Conservation (phyloP, 1,284 basidiomycete genomes). For the Naganishia sp. region DNA sequence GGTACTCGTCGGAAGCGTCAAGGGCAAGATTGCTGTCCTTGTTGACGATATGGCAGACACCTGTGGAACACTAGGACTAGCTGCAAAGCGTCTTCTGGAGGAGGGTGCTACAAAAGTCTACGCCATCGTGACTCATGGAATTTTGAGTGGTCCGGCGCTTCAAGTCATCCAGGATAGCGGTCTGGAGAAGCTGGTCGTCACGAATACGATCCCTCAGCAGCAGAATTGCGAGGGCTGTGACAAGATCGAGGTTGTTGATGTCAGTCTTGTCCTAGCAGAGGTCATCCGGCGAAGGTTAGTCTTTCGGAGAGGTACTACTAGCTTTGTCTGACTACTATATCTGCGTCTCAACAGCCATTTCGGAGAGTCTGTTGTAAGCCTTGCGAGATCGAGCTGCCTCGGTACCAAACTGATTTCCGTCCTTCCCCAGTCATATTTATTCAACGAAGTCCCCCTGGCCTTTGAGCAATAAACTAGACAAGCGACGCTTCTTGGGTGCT, state of each 20-base stretch:
- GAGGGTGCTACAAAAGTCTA: constrained; percentile 84
- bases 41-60: constrained; percentile 99
- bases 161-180: constrained; percentile 68
- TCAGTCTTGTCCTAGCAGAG: constrained; percentile 92
- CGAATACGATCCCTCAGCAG: constrained; percentile 93
- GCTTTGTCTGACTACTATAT: constrained; percentile 11
- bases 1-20: constrained; percentile 94
- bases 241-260: constrained; percentile 95
- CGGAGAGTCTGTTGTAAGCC: constrained; percentile 54
- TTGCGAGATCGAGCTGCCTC: not conserved
- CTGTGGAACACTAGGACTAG: constrained; percentile 93
- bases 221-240: constrained; percentile 69
- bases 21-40: constrained; percentile 92
- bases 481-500: no score
- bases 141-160: constrained; percentile 86
- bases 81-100: constrained; percentile 83
- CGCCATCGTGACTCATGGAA: constrained; percentile 97
- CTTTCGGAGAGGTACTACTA: constrained; percentile 45
- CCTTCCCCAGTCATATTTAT: constrained; percentile 52
- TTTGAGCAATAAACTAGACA: constrained; percentile 30
- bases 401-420: not conserved
- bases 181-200: constrained; percentile 94
- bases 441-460: constrained; percentile 54
- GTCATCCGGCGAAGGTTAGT: constrained; percentile 80
- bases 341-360: constrained; percentile 44